Percentiles rank a stretch among this genome's conserved stretches.
Evolutionary conservation across 352 stramenopile genomes (phyloP).

Genomic region (Phytophthora citricola): DNA sequence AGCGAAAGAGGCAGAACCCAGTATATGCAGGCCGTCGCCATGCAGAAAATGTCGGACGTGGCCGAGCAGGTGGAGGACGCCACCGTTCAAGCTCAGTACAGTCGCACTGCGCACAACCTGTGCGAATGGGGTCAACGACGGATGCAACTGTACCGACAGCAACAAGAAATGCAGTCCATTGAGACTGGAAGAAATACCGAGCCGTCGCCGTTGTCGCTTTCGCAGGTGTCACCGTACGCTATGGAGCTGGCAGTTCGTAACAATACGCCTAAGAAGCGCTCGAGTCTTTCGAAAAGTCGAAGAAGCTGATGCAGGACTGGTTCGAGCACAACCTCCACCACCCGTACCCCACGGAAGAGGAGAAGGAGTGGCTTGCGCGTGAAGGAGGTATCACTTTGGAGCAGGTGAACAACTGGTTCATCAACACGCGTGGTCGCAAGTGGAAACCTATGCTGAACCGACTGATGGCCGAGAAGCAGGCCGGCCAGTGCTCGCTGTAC

Average conservation of each 20-base stretch:
- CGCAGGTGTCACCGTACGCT: constrained; percentile 39
- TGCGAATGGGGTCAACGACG: constrained; percentile 46
- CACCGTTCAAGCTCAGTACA: constrained; percentile 36
- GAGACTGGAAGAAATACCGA: constrained; percentile 4
- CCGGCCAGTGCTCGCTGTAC: constrained; percentile 63
- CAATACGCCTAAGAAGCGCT: constrained; percentile 67
- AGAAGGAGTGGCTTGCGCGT: constrained; percentile 74
- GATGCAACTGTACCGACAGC: constrained; percentile 28
- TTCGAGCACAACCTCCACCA: constrained; percentile 88
- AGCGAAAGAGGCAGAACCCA: constrained; percentile 19
- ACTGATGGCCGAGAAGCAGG: constrained; percentile 74
- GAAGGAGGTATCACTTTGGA: constrained; percentile 83
- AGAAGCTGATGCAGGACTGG: constrained; percentile 78
- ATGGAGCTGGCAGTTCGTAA: constrained; percentile 43
- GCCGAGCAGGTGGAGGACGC: constrained; percentile 31
- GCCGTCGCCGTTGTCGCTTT: constrained; percentile 28
- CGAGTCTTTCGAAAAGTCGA: constrained; percentile 81
- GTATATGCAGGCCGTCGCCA: constrained; percentile 30
- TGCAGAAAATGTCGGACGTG: constrained; percentile 36
- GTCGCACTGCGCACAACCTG: constrained; percentile 31
- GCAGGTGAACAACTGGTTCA: constrained; percentile 92
- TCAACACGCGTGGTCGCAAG: constrained; percentile 86
- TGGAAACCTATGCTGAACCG: constrained; percentile 86
- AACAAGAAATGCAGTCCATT: neutral
- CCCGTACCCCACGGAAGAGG: constrained; percentile 85